Percentiles rank a stretch among this genome's conserved stretches.
These are phyloP conservation scores for Trypanosoma melophagium DNA, from an alignment of 208 protist species.

Conservation along the genomic window DNA sequence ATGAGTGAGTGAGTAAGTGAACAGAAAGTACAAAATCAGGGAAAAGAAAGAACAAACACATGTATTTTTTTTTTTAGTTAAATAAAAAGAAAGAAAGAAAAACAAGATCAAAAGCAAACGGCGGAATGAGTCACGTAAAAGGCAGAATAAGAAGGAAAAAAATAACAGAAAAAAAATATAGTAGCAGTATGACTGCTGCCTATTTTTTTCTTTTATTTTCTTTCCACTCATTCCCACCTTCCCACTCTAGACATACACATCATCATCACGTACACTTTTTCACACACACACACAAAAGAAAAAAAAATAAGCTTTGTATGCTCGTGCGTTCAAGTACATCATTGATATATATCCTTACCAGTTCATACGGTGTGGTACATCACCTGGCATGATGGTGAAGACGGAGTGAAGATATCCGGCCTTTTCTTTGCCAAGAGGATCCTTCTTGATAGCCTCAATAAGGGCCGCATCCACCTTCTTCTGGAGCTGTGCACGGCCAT, in stretches of 20 bases:
- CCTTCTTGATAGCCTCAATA: constrained; percentile 76
- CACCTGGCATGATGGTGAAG: constrained; percentile 83
- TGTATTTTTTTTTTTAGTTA: constrained; percentile 39
- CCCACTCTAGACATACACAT: too few relatives aligned
- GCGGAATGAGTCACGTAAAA: constrained; percentile 18
- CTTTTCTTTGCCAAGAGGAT: constrained; percentile 67
- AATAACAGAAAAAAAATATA: neutral
- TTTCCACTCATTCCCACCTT: too few relatives aligned
- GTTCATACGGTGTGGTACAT: constrained; percentile 82
- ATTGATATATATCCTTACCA: constrained; percentile 52
- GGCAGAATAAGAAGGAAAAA: neutral
- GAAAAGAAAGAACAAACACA: constrained; percentile 5
- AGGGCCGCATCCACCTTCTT: constrained; percentile 77
- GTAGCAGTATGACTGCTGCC: too few relatives aligned
- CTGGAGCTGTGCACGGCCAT: constrained; percentile 69
- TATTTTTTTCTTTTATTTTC: too few relatives aligned
- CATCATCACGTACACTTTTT: neutral
- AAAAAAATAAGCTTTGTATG: too few relatives aligned
- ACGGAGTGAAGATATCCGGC: constrained; percentile 82
- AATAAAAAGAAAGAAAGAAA: constrained; percentile 16
- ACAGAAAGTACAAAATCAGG: neutral
- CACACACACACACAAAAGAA: neutral
- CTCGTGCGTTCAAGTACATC: too few relatives aligned
- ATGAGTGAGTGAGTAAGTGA: too few relatives aligned
- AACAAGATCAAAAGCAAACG: constrained; percentile 12